A percentile compares a stretch with the other conserved stretches of the same genome.
Conservation (phyloP, 768 basidiomycete genomes). For the Phylloporus sp. region DNA sequence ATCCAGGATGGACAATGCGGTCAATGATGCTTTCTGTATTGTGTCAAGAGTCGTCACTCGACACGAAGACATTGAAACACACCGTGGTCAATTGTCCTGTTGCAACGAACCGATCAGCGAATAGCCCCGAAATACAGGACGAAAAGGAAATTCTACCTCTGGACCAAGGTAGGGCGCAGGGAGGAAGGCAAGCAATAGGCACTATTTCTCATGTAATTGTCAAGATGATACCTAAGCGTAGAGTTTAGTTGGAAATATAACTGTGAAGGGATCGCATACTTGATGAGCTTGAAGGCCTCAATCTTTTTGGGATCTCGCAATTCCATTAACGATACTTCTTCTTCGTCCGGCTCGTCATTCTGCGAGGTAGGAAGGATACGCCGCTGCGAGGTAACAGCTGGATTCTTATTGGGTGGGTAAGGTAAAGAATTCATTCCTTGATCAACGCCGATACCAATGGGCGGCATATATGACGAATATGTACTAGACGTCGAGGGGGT, state of each 20-base stretch:
- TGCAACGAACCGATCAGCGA: constrained; percentile 4
- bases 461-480: constrained; percentile 47
- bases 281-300: constrained; percentile 79
- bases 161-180: constrained; percentile 81
- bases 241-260: background rate
- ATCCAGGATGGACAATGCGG: constrained; percentile 80
- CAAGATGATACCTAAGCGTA: constrained; percentile 71
- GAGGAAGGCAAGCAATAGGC: constrained; percentile 86
- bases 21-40: constrained; percentile 83
- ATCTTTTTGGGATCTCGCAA: constrained; percentile 58
- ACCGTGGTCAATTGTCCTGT: constrained; percentile 83
- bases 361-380: constrained; percentile 24
- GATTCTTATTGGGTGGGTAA: constrained; percentile 37
- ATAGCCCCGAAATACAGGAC: background rate
- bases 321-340: constrained; percentile 38
- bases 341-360: constrained; percentile 47
- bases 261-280: constrained; percentile 40
- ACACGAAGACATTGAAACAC: constrained; percentile 16
- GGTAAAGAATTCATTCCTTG: constrained; percentile 47
- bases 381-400: constrained; percentile 18
- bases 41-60: constrained; percentile 8
- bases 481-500: constrained; percentile 32
- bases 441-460: constrained; percentile 56
- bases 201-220: constrained; percentile 82
- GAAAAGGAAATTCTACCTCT: constrained; percentile 46